Percentiles rank a stretch among this genome's conserved stretches.
Conservation (phyloP, 805 yeast species). For the Teunomyces panamensis region DNA sequence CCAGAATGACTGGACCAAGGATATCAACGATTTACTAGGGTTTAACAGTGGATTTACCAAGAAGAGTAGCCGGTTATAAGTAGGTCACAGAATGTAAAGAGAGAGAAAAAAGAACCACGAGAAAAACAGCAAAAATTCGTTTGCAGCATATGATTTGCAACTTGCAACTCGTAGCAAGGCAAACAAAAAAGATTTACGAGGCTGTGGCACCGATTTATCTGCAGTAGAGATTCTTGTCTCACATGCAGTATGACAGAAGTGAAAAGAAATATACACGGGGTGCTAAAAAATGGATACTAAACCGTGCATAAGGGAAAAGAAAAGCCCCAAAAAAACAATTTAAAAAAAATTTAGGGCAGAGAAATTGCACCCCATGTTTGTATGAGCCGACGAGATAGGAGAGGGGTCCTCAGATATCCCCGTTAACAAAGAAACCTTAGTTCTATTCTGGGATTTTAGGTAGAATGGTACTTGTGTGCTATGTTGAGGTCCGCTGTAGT, state of each 20-base stretch:
- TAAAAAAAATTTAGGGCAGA: neutral
- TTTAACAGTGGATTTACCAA: constrained; percentile 81
- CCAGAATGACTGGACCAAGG: constrained; percentile 88
- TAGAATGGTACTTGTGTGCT: too few relatives aligned
- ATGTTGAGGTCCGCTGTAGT: too few relatives aligned
- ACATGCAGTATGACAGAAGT: constrained; percentile 2
- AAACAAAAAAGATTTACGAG: neutral
- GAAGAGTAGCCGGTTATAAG: constrained; percentile 4
- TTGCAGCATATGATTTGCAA: too few relatives aligned
- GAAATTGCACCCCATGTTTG: neutral
- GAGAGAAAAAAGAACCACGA: neutral
- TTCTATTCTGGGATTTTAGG: too few relatives aligned
- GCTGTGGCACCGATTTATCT: neutral
- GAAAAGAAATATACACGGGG: neutral
- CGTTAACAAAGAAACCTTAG: too few relatives aligned
- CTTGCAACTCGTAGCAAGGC: too few relatives aligned
- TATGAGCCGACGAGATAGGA: neutral
- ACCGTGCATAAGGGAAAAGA: neutral
- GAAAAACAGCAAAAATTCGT: too few relatives aligned
- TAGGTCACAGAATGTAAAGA: neutral
- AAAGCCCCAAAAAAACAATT: neutral
- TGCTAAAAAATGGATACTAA: neutral
- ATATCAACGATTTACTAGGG: constrained; percentile 83
- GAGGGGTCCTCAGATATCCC: too few relatives aligned
- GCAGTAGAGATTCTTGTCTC: neutral